phyloP scores from a whole-genome alignment of 768 basidiomycete genomes.

The Psilocybe tampanensis region DNA sequence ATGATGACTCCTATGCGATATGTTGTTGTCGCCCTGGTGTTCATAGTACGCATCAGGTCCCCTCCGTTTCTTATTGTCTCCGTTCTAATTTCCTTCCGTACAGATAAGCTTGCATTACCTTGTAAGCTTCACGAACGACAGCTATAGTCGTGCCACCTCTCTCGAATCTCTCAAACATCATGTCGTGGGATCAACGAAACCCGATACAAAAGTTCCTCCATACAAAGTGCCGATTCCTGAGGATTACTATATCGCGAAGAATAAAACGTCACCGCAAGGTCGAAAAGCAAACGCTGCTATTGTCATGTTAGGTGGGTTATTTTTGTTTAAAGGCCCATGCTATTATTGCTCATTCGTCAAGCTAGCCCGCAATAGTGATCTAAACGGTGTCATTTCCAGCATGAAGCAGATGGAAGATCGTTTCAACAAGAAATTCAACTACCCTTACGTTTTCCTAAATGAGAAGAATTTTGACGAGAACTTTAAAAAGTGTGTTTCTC shows the following conservation, averaged over 20 bases:
- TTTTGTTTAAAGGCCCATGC: neutral
- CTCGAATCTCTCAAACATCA: conserved; percentile 44
- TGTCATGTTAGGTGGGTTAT: conserved; percentile 63
- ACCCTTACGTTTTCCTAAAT: conserved; percentile 89
- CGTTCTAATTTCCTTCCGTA: neutral
- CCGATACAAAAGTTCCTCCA: conserved; percentile 35
- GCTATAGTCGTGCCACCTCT: conserved; percentile 63
- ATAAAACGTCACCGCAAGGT: conserved; percentile 37
- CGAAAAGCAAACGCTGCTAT: conserved; percentile 82
- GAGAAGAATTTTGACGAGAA: conserved; percentile 72
- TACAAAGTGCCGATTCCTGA: conserved; percentile 63
- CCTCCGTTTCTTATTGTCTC: neutral
- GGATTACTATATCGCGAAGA: conserved; percentile 51
- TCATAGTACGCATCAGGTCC: conserved; percentile 43
- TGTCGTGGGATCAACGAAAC: conserved; percentile 24
- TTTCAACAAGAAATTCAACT: conserved; percentile 85
- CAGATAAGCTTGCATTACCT: conserved; percentile 65
- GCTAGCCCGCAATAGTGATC: conserved; percentile 60
- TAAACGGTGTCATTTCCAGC: conserved; percentile 60
- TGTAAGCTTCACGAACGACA: conserved; percentile 65
- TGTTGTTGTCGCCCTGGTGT: conserved; percentile 48
- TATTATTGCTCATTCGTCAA: neutral
- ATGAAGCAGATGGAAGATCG: conserved; percentile 83
- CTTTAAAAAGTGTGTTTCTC: conserved; percentile 60
- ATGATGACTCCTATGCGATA: conserved; percentile 65